phyloP scores from a whole-genome alignment of 768 basidiomycete genomes.

The Imleria badia region DNA sequence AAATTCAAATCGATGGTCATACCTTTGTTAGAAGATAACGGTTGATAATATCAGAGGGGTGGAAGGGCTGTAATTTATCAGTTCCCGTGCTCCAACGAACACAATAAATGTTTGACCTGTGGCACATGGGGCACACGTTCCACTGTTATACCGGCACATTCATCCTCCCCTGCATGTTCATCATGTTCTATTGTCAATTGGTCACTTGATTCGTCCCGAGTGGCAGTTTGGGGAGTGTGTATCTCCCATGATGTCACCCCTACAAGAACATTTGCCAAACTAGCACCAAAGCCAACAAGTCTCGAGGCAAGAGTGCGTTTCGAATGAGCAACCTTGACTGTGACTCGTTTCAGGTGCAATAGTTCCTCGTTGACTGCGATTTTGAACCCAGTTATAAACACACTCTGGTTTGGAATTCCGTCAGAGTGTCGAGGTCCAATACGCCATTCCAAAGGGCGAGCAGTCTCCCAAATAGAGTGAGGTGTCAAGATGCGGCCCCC shows the following conservation, averaged over 20 bases:
- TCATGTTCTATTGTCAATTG: no score
- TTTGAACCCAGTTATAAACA: constrained; percentile 16
- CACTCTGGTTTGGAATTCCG: constrained; percentile 2
- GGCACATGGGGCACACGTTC: no score
- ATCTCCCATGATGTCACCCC: no score
- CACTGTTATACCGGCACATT: no score
- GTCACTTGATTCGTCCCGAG: no score
- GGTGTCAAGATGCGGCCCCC: background rate
- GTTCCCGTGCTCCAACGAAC: background rate
- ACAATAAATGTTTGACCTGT: no score
- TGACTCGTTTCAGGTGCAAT: background rate
- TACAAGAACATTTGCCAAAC: background rate
- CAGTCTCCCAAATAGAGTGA: background rate
- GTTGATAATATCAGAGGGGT: background rate
- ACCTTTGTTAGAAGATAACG: background rate
- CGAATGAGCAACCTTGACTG: background rate
- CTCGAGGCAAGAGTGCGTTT: background rate
- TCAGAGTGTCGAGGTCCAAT: background rate
- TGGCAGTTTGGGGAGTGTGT: no score
- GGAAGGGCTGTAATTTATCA: background rate
- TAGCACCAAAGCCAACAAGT: background rate
- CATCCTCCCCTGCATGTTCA: no score
- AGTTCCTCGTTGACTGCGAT: background rate
- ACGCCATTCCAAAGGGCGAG: background rate
- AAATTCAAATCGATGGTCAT: no score